Evolutionary conservation across 176 grass and related monocot species (phyloP).

Genomic region (Zoysia japonica): DNA sequence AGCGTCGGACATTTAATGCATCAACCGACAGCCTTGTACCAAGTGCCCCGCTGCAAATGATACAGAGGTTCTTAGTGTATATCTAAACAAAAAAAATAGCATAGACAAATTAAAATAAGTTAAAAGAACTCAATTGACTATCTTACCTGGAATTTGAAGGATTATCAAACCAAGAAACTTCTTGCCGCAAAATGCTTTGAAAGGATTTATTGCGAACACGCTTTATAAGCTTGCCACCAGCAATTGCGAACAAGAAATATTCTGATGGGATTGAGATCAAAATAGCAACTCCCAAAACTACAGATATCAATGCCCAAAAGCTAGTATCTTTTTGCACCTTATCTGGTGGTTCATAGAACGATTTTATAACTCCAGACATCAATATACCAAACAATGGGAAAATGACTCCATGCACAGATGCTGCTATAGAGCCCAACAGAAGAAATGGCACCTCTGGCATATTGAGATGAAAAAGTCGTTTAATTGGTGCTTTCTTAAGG

Average conservation of each 20-base stretch:
- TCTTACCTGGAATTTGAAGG: constrained; percentile 71
- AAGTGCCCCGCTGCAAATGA: constrained; percentile 65
- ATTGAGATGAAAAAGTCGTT: constrained; percentile 61
- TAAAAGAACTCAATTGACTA: constrained; percentile 2
- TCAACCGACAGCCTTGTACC: constrained; percentile 83
- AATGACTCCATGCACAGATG: constrained; percentile 63
- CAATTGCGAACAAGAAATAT: constrained; percentile 73
- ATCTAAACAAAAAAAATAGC: neutral
- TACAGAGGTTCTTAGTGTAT: neutral
- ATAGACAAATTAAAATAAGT: neutral
- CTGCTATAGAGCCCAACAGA: constrained; percentile 64
- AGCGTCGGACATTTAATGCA: constrained; percentile 67
- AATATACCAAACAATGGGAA: constrained; percentile 64
- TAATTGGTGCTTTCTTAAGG: constrained; percentile 45
- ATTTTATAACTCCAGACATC: constrained; percentile 59
- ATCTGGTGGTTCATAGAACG: constrained; percentile 64
- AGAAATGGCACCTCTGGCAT: constrained; percentile 70
- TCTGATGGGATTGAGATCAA: constrained; percentile 45
- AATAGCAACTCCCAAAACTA: constrained; percentile 46
- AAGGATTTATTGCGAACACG: constrained; percentile 65
- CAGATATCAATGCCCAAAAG: constrained; percentile 67
- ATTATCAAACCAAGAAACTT: constrained; percentile 86
- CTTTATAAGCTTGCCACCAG: constrained; percentile 79
- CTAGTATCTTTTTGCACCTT: constrained; percentile 58
- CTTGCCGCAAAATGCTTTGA: constrained; percentile 62